phyloP scores from a whole-genome alignment of 345 rosid genomes.

The Euphorbia peplus region DNA sequence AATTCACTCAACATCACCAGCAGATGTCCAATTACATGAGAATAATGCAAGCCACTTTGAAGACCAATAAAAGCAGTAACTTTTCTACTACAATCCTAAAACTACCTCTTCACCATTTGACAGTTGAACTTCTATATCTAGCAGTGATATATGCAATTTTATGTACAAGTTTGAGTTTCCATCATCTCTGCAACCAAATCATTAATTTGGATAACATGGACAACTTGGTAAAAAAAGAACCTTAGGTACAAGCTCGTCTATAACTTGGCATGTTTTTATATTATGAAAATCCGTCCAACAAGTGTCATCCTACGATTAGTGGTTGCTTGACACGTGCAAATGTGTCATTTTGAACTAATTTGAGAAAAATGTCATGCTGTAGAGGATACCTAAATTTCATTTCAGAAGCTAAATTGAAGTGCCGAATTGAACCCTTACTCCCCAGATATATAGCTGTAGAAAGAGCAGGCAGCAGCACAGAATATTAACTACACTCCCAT shows the following conservation, averaged over 20 bases:
- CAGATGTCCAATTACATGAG: not conserved
- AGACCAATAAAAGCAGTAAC: not conserved
- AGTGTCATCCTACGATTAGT: no score
- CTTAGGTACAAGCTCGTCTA: not conserved
- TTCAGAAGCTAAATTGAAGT: no score
- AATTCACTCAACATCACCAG: not conserved
- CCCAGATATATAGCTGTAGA: not conserved
- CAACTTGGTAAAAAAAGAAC: not conserved
- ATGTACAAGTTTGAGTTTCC: no score
- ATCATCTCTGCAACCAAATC: no score
- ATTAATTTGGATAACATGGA: no score
- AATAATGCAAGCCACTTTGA: not conserved
- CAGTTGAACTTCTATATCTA: not conserved
- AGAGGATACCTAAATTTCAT: no score
- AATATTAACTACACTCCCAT: not conserved
- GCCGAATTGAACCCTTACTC: no score
- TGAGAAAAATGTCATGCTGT: no score
- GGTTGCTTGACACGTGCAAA: no score
- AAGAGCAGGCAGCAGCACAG: not conserved
- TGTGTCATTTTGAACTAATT: no score
- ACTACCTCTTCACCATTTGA: not conserved
- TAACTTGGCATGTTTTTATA: no score
- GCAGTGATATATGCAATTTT: not conserved
- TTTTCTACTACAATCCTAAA: not conserved
- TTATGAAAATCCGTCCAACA: no score